phyloP scores from a whole-genome alignment of 2,329 filamentous ascomycete genomes.

The Xylaria sp. region DNA sequence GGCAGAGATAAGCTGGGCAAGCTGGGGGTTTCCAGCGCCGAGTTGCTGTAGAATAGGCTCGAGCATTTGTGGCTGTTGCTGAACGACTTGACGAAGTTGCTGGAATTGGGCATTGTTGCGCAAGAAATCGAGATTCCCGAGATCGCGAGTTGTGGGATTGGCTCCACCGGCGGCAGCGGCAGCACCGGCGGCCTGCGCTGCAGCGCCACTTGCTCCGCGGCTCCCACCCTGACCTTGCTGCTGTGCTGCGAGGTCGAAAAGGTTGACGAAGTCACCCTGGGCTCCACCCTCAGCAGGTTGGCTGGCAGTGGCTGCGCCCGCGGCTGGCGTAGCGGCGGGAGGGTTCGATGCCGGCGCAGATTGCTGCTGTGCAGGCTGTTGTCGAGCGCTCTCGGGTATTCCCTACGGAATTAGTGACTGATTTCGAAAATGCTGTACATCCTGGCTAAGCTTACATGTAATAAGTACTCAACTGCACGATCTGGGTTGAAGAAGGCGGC shows the following conservation, averaged over 20 bases:
- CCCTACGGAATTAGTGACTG: constrained; percentile 60
- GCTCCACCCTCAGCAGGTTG: constrained; percentile 49
- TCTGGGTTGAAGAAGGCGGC: constrained; percentile 97
- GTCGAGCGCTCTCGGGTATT: constrained; percentile 83
- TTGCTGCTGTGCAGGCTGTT: constrained; percentile 70
- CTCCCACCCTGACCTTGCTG: constrained; percentile 58
- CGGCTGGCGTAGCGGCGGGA: constrained; percentile 49
- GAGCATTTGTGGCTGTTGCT: constrained; percentile 97
- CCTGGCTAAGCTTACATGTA: constrained; percentile 68
- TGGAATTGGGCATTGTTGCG: constrained; percentile 97
- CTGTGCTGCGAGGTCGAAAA: constrained; percentile 91
- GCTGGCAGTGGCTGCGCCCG: constrained; percentile 46
- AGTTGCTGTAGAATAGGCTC: constrained; percentile 98
- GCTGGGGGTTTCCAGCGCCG: constrained; percentile 89
- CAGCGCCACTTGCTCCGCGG: constrained; percentile 49
- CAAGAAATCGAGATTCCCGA: constrained; percentile 89
- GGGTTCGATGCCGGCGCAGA: constrained; percentile 42
- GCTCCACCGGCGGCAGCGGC: constrained; percentile 52
- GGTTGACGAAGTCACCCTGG: constrained; percentile 70
- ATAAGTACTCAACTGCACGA: constrained; percentile 92
- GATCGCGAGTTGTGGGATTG: constrained; percentile 54
- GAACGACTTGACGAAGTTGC: constrained; percentile 94
- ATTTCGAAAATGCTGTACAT: neutral
- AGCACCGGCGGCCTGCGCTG: constrained; percentile 43
- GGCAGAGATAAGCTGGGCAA: constrained; percentile 88